phyloP scores from a whole-genome alignment of 805 yeast species.

The Isabelozyma rhagii region DNA sequence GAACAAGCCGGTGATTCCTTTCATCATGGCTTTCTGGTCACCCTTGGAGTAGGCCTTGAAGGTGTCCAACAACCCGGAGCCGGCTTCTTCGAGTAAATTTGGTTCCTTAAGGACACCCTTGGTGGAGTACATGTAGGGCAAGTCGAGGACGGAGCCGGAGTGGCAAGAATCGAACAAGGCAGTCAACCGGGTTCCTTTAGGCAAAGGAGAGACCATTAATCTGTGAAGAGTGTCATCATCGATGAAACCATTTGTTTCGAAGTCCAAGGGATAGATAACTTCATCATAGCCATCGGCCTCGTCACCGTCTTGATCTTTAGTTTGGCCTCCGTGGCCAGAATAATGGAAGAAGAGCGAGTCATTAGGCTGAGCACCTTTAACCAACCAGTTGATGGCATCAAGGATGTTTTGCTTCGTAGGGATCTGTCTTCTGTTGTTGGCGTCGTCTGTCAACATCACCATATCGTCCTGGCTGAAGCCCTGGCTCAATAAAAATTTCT shows the following conservation, averaged over 20 bases:
- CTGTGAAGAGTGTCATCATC: constrained; percentile 75
- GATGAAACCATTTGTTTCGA: constrained; percentile 61
- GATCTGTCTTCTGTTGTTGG: constrained; percentile 41
- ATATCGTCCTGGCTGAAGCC: constrained; percentile 56
- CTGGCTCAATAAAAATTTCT: constrained; percentile 33
- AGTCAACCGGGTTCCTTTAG: constrained; percentile 71
- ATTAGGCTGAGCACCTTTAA: constrained; percentile 66
- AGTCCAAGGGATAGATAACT: constrained; percentile 72
- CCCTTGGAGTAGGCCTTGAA: constrained; percentile 60
- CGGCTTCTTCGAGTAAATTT: constrained; percentile 71
- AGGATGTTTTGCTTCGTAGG: constrained; percentile 72
- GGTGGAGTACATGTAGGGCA: constrained; percentile 78
- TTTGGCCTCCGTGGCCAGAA: constrained; percentile 85
- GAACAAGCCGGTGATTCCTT: constrained; percentile 30
- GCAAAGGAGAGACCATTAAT: constrained; percentile 65
- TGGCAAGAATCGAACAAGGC: constrained; percentile 85
- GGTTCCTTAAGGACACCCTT: constrained; percentile 84
- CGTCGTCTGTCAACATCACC: constrained; percentile 60
- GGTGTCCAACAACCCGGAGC: constrained; percentile 60
- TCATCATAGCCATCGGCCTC: constrained; percentile 75
- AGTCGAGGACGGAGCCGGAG: constrained; percentile 77
- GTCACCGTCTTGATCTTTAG: constrained; percentile 66
- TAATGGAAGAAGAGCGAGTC: constrained; percentile 80
- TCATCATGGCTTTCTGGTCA: constrained; percentile 43
- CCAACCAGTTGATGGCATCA: constrained; percentile 81